Evolutionary conservation across 225 moss, liverwort and hornwort species (phyloP).

Genomic region (Pseudoscleropodium purum): DNA sequence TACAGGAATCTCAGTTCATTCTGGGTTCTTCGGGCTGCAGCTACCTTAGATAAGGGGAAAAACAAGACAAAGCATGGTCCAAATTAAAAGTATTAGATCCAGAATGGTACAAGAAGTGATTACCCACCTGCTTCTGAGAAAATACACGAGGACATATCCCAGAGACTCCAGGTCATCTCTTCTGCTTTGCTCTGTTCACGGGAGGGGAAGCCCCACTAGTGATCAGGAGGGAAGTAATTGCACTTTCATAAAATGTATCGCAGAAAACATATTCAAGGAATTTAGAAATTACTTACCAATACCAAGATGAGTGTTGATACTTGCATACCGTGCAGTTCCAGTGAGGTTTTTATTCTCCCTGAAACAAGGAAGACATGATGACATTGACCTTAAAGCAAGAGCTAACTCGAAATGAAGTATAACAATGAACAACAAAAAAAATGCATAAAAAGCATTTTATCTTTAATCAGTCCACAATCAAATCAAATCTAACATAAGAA

Average conservation of each 20-base stretch:
- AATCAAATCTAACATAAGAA: neutral
- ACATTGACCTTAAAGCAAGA: neutral
- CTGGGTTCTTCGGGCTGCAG: neutral
- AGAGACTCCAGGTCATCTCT: conserved; percentile 50
- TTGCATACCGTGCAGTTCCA: neutral
- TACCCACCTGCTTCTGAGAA: conserved; percentile 63
- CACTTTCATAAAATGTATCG: neutral
- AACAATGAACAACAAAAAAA: neutral
- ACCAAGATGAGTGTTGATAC: neutral
- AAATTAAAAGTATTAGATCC: neutral
- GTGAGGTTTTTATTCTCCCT: neutral
- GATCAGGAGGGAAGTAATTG: neutral
- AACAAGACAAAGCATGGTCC: neutral
- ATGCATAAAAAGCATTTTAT: neutral
- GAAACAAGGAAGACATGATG: neutral
- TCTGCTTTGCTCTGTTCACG: neutral
- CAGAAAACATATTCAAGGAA: neutral
- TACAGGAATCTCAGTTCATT: neutral
- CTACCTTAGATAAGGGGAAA: neutral
- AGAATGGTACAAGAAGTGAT: neutral
- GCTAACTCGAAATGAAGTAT: neutral
- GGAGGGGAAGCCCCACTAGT: neutral
- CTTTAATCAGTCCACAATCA: neutral
- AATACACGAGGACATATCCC: conserved; percentile 82
- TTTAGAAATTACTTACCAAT: neutral